Evolutionary conservation across 78 protist genomes (phyloP).

Genomic region (Pelomyxa schiedti): DNA sequence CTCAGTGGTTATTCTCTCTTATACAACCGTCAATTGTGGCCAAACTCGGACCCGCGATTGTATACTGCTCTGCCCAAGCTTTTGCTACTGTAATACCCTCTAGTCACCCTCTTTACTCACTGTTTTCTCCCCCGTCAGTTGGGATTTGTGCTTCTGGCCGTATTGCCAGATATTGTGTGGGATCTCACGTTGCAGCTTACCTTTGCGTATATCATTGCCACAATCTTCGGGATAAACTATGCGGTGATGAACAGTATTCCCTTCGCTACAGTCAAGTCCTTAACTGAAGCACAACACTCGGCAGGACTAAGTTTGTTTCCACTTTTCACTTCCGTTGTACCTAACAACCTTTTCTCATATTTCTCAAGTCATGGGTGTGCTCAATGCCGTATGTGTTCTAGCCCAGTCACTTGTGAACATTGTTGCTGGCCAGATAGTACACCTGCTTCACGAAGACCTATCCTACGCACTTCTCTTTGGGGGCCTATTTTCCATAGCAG

Average conservation of each 20-base stretch:
- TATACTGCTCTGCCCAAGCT: conserved; percentile 7
- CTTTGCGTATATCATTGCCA: neutral
- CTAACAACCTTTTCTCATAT: no score
- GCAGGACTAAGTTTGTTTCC: no score
- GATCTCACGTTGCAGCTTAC: no score
- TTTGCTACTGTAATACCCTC: conserved; percentile 23
- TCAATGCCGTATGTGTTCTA: conserved; percentile 24
- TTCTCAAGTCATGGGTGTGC: conserved; percentile 42
- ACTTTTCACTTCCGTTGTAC: no score
- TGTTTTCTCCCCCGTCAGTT: no score
- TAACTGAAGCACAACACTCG: conserved; percentile 7
- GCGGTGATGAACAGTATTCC: conserved; percentile 26
- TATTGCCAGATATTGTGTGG: conserved; percentile 7
- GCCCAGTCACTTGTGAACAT: conserved; percentile 10
- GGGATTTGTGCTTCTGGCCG: conserved; percentile 8
- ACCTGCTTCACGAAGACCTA: neutral
- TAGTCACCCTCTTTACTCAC: no score
- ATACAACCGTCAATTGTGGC: neutral
- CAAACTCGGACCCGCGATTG: conserved; percentile 2
- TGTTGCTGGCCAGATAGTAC: neutral
- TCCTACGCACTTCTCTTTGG: neutral
- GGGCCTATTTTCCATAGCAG: neutral
- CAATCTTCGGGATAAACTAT: conserved; percentile 15
- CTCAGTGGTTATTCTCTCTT: conserved; percentile 16
- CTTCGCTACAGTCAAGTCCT: conserved; percentile 1